These are phyloP conservation scores for Pythium dissimile DNA, from an alignment of 352 stramenopile genomes.

Conservation along the genomic window DNA sequence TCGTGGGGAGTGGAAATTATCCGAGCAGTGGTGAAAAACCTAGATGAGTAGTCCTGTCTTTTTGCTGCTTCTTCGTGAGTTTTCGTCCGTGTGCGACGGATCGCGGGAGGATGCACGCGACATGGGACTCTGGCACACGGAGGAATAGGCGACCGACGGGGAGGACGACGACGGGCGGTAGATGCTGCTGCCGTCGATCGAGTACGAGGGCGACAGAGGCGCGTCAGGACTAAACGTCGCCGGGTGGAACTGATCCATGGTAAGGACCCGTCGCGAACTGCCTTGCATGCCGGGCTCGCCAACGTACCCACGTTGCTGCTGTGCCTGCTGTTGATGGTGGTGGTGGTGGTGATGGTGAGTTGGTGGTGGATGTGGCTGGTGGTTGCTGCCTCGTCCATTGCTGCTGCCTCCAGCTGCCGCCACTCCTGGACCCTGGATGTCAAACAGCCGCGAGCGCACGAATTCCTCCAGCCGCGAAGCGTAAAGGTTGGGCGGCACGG, in stretches of 20 bases:
- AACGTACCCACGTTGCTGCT: constrained; percentile 2
- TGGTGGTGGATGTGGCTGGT: constrained; percentile 3
- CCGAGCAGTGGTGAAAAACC: neutral
- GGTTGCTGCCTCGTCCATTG: constrained; percentile 11
- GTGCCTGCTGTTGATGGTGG: constrained; percentile 20
- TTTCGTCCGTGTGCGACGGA: neutral
- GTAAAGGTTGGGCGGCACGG: constrained; percentile 69
- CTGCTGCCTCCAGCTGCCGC: neutral
- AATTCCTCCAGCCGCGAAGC: constrained; percentile 68
- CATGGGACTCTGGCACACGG: constrained; percentile 53
- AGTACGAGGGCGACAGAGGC: constrained; percentile 43
- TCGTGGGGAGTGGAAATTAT: too few species aligned
- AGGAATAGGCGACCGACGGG: constrained; percentile 59
- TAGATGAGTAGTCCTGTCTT: constrained; percentile 63
- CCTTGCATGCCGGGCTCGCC: neutral
- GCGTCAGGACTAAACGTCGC: constrained; percentile 38
- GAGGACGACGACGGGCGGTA: constrained; percentile 39
- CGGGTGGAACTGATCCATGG: constrained; percentile 21
- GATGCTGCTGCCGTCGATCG: constrained; percentile 33
- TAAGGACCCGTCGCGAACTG: constrained; percentile 5
- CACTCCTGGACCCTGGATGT: constrained; percentile 39
- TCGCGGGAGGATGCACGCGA: constrained; percentile 20
- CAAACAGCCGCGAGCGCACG: constrained; percentile 64
- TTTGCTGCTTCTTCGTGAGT: constrained; percentile 17
- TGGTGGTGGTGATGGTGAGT: too few species aligned